Conservation (phyloP, 306 rosid species). For the Adenanthera pavonina region DNA sequence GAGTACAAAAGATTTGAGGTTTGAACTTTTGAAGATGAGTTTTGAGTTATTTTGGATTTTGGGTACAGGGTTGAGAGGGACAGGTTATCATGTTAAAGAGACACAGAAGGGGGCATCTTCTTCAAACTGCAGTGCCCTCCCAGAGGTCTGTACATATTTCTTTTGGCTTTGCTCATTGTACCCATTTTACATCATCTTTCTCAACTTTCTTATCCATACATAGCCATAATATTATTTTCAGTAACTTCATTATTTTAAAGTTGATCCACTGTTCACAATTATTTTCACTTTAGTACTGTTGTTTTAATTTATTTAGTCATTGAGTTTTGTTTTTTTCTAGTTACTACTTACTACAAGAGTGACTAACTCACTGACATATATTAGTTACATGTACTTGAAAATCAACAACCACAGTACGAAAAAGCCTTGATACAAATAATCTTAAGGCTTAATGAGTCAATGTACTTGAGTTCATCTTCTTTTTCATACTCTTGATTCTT, state of each 20-base stretch:
- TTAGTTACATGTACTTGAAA: not conserved
- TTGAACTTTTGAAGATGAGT: slow-evolving; percentile 37
- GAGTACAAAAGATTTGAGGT: slow-evolving; percentile 31
- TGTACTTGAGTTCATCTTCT: not conserved
- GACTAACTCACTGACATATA: not conserved
- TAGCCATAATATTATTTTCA: slow-evolving; percentile 17
- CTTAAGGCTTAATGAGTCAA: not conserved
- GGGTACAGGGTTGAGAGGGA: slow-evolving; percentile 58
- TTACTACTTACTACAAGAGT: not conserved
- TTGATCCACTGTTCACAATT: not conserved
- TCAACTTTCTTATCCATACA: slow-evolving; percentile 45
- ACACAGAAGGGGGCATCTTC: slow-evolving; percentile 62
- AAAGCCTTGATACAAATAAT: not conserved
- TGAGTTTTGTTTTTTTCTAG: not conserved
- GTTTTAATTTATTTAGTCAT: not conserved
- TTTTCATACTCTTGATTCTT: not conserved
- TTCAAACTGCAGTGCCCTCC: slow-evolving; percentile 55
- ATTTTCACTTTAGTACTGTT: not conserved
- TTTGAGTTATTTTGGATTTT: slow-evolving; percentile 42
- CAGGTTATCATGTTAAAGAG: slow-evolving; percentile 59
- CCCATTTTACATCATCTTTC: slow-evolving; percentile 38
- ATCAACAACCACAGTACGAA: not conserved
- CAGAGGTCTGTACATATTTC: slow-evolving; percentile 54
- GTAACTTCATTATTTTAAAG: not conserved
- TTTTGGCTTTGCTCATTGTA: slow-evolving; percentile 42